Base-by-base conservation (phyloP, 2,329 filamentous ascomycete genomes). In the Fusarium sp. region DNA sequence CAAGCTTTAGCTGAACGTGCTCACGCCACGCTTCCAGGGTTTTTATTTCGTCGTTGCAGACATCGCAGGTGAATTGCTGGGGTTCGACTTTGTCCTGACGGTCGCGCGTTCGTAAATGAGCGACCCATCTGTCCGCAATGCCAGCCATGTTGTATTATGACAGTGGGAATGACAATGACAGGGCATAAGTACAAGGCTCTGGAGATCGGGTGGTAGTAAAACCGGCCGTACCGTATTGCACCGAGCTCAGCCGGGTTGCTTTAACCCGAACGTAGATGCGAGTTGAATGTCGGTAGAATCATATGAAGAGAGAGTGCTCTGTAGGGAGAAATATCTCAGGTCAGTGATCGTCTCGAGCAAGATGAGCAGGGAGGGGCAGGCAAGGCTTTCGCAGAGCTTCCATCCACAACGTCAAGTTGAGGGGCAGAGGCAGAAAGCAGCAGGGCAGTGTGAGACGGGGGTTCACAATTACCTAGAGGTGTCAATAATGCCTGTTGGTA, bases 21-120 rank as follows among this genome's bases (percentile, higher is more conserved):
- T 55, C 47, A 13, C 57, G 65, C 53, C 75, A 75, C 4, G 58
- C 61, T 10, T 70, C 65, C 7, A 74, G 33, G 7, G 63, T 64
- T 19, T 64, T 57, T 9, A 73, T 43, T 4, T 72, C 68, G 23
- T 49, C 38, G 1, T 63, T 53, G 19, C 74, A 75, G 4, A 64
- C 13, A 3, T 64, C 50, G 32, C 61, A 63, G 0, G 15, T 27
- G 9, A 56, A 39, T 9, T 43, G 5, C 8, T 47, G 41, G 3
- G 52, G 54, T 3, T 61, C 59, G 9, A 43, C 45, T 19, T 60
- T 60, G 9, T 51, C 58, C 31, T 71, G 56, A 4, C 57, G 57
- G 4, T 61, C 17, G 1, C 48, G 50, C 13, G 54, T 59, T 2
- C 65, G 57, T 4, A 67, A 44, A 17, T 67, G 66, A 2, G 8